phyloP scores from a whole-genome alignment of 495 filamentous ascomycete species.

The Penicillium verhagenii region DNA sequence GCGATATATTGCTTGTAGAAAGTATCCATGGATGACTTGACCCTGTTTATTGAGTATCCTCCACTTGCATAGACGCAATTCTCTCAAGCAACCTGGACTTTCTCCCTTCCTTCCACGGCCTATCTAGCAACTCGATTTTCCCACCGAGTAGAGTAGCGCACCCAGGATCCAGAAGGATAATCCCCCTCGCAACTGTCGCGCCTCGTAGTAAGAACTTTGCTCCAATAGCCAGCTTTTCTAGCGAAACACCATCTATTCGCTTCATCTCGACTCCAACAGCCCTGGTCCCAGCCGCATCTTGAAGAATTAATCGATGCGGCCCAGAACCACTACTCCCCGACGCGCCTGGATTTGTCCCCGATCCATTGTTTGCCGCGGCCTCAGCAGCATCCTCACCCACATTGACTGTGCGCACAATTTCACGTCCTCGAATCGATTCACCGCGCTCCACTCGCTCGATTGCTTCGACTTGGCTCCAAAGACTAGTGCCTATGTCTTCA shows the following conservation, averaged over 20 bases:
- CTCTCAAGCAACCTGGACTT: constrained; percentile 65
- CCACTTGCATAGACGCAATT: constrained; percentile 36
- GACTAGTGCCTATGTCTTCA: constrained; percentile 72
- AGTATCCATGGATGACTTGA: background rate
- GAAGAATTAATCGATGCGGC: constrained; percentile 77
- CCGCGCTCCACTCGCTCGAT: constrained; percentile 82
- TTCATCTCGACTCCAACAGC: constrained; percentile 74
- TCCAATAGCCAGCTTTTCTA: constrained; percentile 70
- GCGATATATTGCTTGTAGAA: background rate
- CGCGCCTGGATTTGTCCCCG: constrained; percentile 13
- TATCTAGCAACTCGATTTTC: constrained; percentile 79
- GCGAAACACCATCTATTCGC: constrained; percentile 59
- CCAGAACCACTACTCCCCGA: constrained; percentile 40
- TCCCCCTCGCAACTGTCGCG: constrained; percentile 68
- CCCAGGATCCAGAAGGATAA: constrained; percentile 69
- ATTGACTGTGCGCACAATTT: constrained; percentile 72
- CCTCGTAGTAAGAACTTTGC: constrained; percentile 73
- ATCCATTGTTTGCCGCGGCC: constrained; percentile 24
- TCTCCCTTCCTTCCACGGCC: constrained; percentile 69
- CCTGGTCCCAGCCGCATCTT: constrained; percentile 71
- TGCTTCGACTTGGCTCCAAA: constrained; percentile 82
- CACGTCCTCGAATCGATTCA: constrained; percentile 75
- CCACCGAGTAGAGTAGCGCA: constrained; percentile 71
- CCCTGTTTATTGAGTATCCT: background rate
- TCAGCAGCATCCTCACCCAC: constrained; percentile 47